Percentiles rank a stretch among this genome's conserved stretches.
These are phyloP conservation scores for Cryptococcus amylolentus DNA, from an alignment of 1,284 basidiomycete genomes.

Conservation along the genomic window DNA sequence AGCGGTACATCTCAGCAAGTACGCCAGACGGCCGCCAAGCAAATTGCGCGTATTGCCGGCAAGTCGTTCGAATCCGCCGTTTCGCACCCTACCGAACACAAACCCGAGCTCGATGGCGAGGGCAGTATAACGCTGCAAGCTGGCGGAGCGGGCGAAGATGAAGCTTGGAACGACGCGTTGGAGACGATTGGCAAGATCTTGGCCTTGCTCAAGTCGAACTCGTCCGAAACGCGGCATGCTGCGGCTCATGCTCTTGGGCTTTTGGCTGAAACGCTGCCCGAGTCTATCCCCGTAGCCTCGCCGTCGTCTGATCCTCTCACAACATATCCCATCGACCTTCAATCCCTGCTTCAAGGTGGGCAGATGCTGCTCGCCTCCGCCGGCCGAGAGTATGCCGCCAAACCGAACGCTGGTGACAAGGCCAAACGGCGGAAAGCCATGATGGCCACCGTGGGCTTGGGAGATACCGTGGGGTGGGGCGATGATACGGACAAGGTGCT, in stretches of 20 bases:
- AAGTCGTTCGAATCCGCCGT: conserved; percentile 28
- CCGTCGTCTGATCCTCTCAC: not conserved
- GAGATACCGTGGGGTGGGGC: conserved; percentile 39
- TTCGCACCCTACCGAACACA: conserved; percentile 1
- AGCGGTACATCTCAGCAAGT: conserved; percentile 48
- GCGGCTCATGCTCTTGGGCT: conserved; percentile 45
- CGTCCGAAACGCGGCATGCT: conserved; percentile 47
- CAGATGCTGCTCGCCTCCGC: conserved; percentile 43
- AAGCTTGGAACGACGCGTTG: conserved; percentile 48
- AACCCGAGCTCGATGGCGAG: conserved; percentile 7
- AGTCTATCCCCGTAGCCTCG: conserved; percentile 18
- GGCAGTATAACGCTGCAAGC: conserved; percentile 10
- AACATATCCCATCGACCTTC: conserved; percentile 23
- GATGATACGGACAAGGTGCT: conserved; percentile 45
- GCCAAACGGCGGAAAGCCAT: conserved; percentile 45
- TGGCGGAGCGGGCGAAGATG: conserved; percentile 24
- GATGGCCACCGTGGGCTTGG: conserved; percentile 45
- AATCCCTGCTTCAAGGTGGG: conserved; percentile 15
- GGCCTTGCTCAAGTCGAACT: conserved; percentile 43
- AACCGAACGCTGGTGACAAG: conserved; percentile 33
- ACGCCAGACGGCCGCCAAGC: conserved; percentile 48
- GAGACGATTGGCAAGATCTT: conserved; percentile 45
- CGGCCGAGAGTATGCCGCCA: conserved; percentile 43
- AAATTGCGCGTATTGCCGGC: conserved; percentile 45
- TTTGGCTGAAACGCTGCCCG: conserved; percentile 36